Base-by-base conservation (phyloP, 345 rosid species). In the Cardiospermum halicacabum region DNA sequence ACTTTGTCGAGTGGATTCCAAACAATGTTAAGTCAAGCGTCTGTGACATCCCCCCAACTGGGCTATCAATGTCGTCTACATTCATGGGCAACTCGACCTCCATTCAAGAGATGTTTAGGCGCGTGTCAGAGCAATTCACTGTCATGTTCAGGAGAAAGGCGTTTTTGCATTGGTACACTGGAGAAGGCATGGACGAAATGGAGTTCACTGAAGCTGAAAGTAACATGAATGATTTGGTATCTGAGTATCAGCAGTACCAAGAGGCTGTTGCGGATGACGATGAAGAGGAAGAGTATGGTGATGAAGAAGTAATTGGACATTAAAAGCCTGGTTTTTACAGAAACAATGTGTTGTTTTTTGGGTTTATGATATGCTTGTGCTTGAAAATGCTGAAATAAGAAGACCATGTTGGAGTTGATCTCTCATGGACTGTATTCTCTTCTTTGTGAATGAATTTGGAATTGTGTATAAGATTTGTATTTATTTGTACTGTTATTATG, bases 141-240 rank as follows among this genome's bases (percentile, higher is more conserved):
- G 83, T 72, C 53, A 83, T 83, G 88, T 83, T 83, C 49, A 69
- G 81, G 78, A 77, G 83, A 66, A 83, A 80, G 74, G 88, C 88
- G 0, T 83, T 80, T 68, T 70, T 83, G 80, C 85, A 91, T 75
- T 89, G 97, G 94, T 89, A 91, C 64, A 91, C 96, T 0, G 97
- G 96, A 31, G 94, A 91, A 58, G 97, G 97, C 19, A 91, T 91
- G 97, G 97, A 91, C 60, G 96, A 91, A 65, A 91, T 91, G 97
- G 96, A 91, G 74, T 91, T 91, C 56, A 91, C 96, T 0, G 96
- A 88, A 80, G 97, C 97, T 0, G 96, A 89, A 68, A 89, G 96
- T 45, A 91, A 91, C 59, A 89, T 91, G 96, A 91, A 91, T 42
- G 97, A 91, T 45, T 78, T 91, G 74, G 97, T 91, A 0, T 89